Base-by-base conservation (phyloP, 1,139 yeast species). In the Sugiyamaella neomexicana region DNA sequence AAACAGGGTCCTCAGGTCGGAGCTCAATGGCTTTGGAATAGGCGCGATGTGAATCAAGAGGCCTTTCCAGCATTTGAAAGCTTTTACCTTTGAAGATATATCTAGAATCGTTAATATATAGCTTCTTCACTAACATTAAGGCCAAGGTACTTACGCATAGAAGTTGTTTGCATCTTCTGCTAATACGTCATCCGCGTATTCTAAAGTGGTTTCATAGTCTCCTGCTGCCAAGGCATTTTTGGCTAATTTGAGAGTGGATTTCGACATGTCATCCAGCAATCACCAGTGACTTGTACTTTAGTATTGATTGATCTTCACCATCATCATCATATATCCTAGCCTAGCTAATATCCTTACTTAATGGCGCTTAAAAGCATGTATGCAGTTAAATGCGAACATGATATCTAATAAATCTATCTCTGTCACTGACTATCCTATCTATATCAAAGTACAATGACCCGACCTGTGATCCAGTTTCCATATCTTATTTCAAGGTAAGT, bases 21-120 rank as follows among this genome's bases (percentile, higher is more conserved):
- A 85, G 52, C 2, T 69, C 65, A 1, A 81, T 78, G 0, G 97
- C 97, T 42, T 68, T 69, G 29, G 68, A 62, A 62, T 86, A 88
- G 1, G 82, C 72, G 1, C 65, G 64, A 1, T 74, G 65, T 0
- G 96, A 85, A 2, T 76, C 71, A 1, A 67, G 67, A 7, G 67
- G 57, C 5, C 79, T 69, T 13, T 73, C 68, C 55, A 75, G 65
- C 32, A 78, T 68, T 56, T 80, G 82, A 54, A 75, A 72, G 0
- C 85, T 78, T 62, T 83, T 84, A 2, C 89, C 95, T 53, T 75
- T 60, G 32, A 76, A 63, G 2, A 74, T 55, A 46, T 64, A 54
- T 32, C 68, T 58, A 25, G 16, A 38, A 29, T 7, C 34, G 55
- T 63, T 54, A 58, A 56, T 29, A 25, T 29, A 29, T 16, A n/a